These are phyloP conservation scores for Schizopora paradoxa DNA, from an alignment of 1,284 basidiomycete genomes.

Conservation along the genomic window DNA sequence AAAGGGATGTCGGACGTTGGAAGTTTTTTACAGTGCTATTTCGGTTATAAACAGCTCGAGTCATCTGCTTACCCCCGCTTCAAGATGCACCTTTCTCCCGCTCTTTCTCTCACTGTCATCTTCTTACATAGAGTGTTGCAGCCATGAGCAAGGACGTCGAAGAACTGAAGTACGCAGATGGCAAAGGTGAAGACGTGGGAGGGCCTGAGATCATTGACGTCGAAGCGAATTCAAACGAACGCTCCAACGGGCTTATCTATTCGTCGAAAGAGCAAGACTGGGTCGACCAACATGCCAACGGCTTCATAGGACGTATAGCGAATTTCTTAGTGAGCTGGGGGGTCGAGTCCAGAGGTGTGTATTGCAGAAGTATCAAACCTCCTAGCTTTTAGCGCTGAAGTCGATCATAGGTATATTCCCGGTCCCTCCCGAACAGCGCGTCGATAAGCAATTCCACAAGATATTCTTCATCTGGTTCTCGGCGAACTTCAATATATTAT, in stretches of 20 bases:
- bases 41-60: no score
- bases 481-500: conserved; percentile 68
- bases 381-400: not conserved
- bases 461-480: conserved; percentile 77
- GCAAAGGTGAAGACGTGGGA: not conserved
- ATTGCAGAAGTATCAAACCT: not conserved
- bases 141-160: no score
- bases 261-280: no score
- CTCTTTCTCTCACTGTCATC: no score
- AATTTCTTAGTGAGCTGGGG: conserved; percentile 17
- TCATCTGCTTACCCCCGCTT: no score
- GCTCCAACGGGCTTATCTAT: not conserved
- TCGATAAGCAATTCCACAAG: conserved; percentile 60
- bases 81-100: no score
- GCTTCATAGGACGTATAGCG: no score
- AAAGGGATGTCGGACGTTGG: no score
- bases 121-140: no score
- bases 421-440: conserved; percentile 44
- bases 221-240: not conserved
- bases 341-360: conserved; percentile 15
- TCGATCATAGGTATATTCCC: conserved; percentile 43
- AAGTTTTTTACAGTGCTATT: no score
- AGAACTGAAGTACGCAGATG: no score
- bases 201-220: not conserved
- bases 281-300: no score